phyloP scores from a whole-genome alignment of 805 yeast species.

The Candida vartiovaarae region DNA sequence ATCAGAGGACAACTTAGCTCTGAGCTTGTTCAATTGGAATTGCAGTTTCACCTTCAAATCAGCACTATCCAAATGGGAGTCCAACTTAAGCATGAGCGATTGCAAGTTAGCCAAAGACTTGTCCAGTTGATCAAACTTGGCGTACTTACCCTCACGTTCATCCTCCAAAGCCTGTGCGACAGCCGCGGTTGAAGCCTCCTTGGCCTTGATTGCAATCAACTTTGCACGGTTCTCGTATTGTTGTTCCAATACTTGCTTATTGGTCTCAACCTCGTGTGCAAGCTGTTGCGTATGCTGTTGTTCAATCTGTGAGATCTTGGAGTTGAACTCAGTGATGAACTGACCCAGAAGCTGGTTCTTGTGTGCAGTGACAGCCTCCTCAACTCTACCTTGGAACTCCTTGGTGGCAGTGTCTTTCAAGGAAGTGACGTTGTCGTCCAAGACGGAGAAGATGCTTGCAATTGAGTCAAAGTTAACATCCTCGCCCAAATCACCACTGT shows the following conservation, averaged over 20 bases:
- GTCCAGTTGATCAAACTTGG: slow-evolving; percentile 56
- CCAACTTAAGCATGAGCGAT: slow-evolving; percentile 38
- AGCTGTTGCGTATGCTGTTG: slow-evolving; percentile 52
- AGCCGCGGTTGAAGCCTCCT: slow-evolving; percentile 55
- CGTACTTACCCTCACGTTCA: slow-evolving; percentile 76
- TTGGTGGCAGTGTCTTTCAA: slow-evolving; percentile 9
- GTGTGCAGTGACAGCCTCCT: slow-evolving; percentile 25
- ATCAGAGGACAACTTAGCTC: slow-evolving; percentile 32
- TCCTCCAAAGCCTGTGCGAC: slow-evolving; percentile 53
- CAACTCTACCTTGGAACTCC: slow-evolving; percentile 11
- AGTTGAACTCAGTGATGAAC: slow-evolving; percentile 53
- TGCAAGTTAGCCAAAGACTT: slow-evolving; percentile 49
- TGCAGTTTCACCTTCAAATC: slow-evolving; percentile 36
- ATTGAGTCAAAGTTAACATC: slow-evolving; percentile 10
- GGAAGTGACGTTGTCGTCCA: slow-evolving; percentile 18
- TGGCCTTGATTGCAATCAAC: slow-evolving; percentile 59
- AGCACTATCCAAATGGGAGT: slow-evolving; percentile 29
- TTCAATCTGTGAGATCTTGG: slow-evolving; percentile 55
- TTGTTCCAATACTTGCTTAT: slow-evolving; percentile 54
- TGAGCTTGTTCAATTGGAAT: slow-evolving; percentile 36
- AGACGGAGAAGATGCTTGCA: slow-evolving; percentile 8
- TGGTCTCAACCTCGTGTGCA: slow-evolving; percentile 56
- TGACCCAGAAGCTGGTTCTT: slow-evolving; percentile 52
- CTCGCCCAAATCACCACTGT: slow-evolving; percentile 16
- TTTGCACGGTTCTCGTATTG: slow-evolving; percentile 71